Percentiles rank a stretch among this genome's conserved stretches.
These are phyloP conservation scores for Meredithiella fracta DNA, from an alignment of 2,329 filamentous ascomycete species.

Conservation along the genomic window DNA sequence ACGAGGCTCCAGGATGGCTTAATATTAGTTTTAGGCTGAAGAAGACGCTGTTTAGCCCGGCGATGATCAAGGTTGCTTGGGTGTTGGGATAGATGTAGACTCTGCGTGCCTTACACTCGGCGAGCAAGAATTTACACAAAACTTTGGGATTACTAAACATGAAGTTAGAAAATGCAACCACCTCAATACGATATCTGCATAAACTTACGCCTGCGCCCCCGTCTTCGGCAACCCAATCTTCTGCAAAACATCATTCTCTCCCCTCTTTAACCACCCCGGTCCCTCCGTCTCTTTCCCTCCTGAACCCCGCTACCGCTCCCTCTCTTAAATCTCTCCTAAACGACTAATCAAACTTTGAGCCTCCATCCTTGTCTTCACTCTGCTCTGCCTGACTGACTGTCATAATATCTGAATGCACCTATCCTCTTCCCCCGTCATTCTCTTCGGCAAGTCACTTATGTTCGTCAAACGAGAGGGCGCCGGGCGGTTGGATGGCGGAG, in stretches of 20 bases:
- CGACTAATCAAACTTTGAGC: conserved; percentile 47
- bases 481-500: conserved; percentile 39
- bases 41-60: conserved; percentile 33
- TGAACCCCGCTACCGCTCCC: conserved; percentile 27
- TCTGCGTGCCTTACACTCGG: conserved; percentile 38
- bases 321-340: conserved; percentile 46
- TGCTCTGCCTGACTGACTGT: conserved; percentile 33
- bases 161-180: not conserved
- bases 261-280: conserved; percentile 43
- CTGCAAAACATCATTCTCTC: conserved; percentile 39
- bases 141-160: conserved; percentile 45
- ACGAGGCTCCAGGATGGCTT: conserved; percentile 26
- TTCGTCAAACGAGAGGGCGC: conserved; percentile 50
- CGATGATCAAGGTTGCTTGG: conserved; percentile 33
- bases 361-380: conserved; percentile 21
- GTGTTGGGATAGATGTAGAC: conserved; percentile 52
- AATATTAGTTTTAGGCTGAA: conserved; percentile 35
- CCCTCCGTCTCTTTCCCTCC: conserved; percentile 20
- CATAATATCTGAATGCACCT: conserved; percentile 37
- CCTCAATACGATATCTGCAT: not conserved
- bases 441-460: conserved; percentile 47
- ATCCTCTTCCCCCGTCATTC: conserved; percentile 37
- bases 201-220: conserved; percentile 49
- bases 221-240: conserved; percentile 43
- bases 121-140: conserved; percentile 49